A percentile compares a stretch with the other conserved stretches of the same genome.
Evolutionary conservation across 768 basidiomycete species (phyloP).

Genomic region (Kwoniella mangroviensis): DNA sequence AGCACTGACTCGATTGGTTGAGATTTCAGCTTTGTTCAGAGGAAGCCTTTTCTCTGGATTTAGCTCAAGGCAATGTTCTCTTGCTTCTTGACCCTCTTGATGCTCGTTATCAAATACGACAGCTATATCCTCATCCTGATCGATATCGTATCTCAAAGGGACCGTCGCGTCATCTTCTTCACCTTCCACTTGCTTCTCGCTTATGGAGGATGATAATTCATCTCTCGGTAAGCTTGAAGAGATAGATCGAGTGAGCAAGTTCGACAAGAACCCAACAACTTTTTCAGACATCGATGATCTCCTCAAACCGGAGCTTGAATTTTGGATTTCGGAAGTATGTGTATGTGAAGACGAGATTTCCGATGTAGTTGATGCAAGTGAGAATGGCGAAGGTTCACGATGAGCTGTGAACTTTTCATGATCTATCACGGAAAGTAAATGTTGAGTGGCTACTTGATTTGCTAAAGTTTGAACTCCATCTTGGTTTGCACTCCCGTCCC

Average conservation of each 20-base stretch:
- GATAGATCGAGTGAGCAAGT: background rate
- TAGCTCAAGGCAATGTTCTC: too few species aligned
- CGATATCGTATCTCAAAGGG: background rate
- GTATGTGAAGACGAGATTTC: constrained; percentile 5
- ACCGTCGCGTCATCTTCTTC: too few species aligned
- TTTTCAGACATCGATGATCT: constrained; percentile 22
- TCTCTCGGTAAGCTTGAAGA: constrained; percentile 6
- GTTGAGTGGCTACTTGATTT: too few species aligned
- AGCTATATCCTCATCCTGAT: background rate
- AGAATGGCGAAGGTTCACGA: constrained; percentile 2
- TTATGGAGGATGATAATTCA: background rate
- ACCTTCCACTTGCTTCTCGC: too few species aligned
- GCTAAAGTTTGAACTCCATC: background rate
- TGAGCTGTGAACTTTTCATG: background rate
- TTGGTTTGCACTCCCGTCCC: background rate
- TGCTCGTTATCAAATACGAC: too few species aligned
- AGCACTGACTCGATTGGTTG: background rate
- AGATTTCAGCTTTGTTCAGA: background rate
- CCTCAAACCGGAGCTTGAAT: background rate
- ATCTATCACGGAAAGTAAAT: background rate
- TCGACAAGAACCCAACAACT: constrained; percentile 20
- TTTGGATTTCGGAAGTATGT: background rate
- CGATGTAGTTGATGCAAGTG: background rate
- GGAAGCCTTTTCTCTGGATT: too few species aligned
- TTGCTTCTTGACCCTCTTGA: too few species aligned